A percentile compares a stretch with the other conserved stretches of the same genome.
phyloP scores from a whole-genome alignment of 2,329 filamentous ascomycete genomes.

The Stylonectria norvegica region DNA sequence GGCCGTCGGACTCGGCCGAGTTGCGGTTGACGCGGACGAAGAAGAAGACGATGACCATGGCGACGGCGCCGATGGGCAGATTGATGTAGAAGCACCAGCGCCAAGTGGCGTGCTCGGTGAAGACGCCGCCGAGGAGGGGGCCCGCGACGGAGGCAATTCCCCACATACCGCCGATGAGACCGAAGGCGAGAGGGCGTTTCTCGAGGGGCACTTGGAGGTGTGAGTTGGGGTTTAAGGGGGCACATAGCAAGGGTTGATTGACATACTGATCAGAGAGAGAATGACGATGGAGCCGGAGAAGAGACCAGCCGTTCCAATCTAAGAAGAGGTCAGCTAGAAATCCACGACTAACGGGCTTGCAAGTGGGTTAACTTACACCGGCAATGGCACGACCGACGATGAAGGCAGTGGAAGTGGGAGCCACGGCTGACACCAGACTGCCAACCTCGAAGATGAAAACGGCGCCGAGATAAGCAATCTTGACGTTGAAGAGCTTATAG shows the following conservation, averaged over 20 bases:
- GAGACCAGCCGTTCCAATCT: constrained; percentile 49
- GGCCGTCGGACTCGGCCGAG: constrained; percentile 29
- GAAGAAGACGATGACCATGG: constrained; percentile 47
- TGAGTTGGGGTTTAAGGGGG: constrained; percentile 2
- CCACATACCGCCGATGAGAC: constrained; percentile 54
- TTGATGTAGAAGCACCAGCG: constrained; percentile 52
- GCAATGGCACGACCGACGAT: constrained; percentile 52
- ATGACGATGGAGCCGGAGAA: constrained; percentile 50
- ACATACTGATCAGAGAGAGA: constrained; percentile 39
- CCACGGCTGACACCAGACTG: constrained; percentile 42
- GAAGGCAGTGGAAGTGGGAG: constrained; percentile 45
- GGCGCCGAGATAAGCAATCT: constrained; percentile 41
- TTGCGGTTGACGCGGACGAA: constrained; percentile 42
- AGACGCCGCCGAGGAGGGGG: constrained; percentile 48
- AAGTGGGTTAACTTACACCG: constrained; percentile 31
- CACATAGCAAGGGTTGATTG: neutral
- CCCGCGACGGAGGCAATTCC: constrained; percentile 52
- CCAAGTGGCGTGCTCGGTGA: constrained; percentile 49
- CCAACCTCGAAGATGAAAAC: constrained; percentile 44
- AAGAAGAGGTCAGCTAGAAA: constrained; percentile 6
- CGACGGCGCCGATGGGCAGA: constrained; percentile 45
- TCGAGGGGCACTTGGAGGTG: constrained; percentile 54
- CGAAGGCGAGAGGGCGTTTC: constrained; percentile 53
- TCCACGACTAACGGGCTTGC: too few relatives aligned
- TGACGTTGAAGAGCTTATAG: constrained; percentile 50